Evolutionary conservation across 192 early-diverging fungal species (phyloP).

Genomic region (Coemansia sp.): DNA sequence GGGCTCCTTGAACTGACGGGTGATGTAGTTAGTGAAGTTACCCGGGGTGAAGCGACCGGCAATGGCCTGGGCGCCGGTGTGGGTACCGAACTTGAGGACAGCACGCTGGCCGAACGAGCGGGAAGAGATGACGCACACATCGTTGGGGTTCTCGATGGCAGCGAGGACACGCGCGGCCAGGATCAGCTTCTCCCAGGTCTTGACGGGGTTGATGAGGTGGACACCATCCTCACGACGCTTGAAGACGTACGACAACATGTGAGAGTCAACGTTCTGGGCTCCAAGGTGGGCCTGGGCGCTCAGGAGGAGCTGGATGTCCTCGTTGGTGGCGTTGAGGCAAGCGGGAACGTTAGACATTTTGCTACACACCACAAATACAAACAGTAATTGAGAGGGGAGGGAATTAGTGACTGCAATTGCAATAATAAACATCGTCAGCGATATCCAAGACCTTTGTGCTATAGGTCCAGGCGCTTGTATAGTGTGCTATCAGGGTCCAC

Average conservation of each 20-base stretch:
- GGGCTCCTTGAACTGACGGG: conserved; percentile 98
- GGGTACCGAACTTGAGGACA: conserved; percentile 95
- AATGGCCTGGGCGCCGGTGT: conserved; percentile 98
- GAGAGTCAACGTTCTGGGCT: conserved; percentile 94
- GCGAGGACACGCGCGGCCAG: conserved; percentile 98
- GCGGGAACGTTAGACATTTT: conserved; percentile 57
- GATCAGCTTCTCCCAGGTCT: conserved; percentile 99
- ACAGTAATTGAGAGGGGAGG: background rate
- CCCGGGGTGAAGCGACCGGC: conserved; percentile 99
- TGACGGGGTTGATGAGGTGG: conserved; percentile 98
- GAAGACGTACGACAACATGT: conserved; percentile 95
- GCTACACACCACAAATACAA: conserved; percentile 28
- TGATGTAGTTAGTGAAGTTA: conserved; percentile 99
- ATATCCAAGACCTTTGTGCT: background rate
- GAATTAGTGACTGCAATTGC: background rate
- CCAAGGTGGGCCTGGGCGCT: conserved; percentile 98
- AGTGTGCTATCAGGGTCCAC: background rate
- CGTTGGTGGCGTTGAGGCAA: conserved; percentile 75
- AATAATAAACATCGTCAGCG: background rate
- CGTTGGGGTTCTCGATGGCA: conserved; percentile 97
- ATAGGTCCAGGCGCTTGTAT: background rate
- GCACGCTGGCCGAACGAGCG: conserved; percentile 98
- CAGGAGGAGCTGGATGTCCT: conserved; percentile 93
- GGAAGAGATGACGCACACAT: conserved; percentile 96
- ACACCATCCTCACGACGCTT: conserved; percentile 97